These are phyloP conservation scores for Biscutella laevigata DNA, from an alignment of 441 rosid genomes.

Conservation along the genomic window DNA sequence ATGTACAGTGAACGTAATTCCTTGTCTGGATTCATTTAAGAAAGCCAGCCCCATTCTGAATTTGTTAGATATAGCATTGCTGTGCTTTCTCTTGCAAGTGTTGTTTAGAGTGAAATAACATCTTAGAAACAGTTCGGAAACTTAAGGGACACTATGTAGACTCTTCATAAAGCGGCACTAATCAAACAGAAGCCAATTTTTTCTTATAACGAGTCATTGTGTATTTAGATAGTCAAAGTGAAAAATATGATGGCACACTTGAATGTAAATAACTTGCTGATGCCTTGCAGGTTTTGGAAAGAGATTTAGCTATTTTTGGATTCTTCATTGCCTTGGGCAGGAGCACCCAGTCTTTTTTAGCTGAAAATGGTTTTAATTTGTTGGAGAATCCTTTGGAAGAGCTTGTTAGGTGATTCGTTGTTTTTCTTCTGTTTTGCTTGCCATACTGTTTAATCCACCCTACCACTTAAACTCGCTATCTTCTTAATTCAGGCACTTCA, in stretches of 20 bases:
- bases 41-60: neutral
- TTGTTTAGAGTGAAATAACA: neutral
- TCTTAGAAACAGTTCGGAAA: neutral
- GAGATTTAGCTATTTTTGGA: slow-evolving; percentile 97
- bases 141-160: neutral
- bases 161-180: neutral
- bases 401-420: slow-evolving; percentile 58
- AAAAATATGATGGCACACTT: neutral
- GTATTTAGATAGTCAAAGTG: neutral
- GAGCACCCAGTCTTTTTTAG: slow-evolving; percentile 65
- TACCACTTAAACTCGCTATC: slow-evolving; percentile 11
- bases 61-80: neutral
- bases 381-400: slow-evolving; percentile 58
- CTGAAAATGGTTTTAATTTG: slow-evolving; percentile 66
- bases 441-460: slow-evolving; percentile 10
- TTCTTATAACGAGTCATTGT: neutral
- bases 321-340: slow-evolving; percentile 94
- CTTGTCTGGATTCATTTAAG: neutral
- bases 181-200: neutral
- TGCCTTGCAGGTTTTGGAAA: slow-evolving; percentile 79
- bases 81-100: neutral
- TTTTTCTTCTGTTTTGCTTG: slow-evolving; percentile 4
- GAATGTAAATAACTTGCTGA: slow-evolving; percentile 7
- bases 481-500: slow-evolving; percentile 54
- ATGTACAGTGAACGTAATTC: neutral